Conservation (phyloP, 2,329 filamentous ascomycete species). For the Curvularia hawaiiensis region DNA sequence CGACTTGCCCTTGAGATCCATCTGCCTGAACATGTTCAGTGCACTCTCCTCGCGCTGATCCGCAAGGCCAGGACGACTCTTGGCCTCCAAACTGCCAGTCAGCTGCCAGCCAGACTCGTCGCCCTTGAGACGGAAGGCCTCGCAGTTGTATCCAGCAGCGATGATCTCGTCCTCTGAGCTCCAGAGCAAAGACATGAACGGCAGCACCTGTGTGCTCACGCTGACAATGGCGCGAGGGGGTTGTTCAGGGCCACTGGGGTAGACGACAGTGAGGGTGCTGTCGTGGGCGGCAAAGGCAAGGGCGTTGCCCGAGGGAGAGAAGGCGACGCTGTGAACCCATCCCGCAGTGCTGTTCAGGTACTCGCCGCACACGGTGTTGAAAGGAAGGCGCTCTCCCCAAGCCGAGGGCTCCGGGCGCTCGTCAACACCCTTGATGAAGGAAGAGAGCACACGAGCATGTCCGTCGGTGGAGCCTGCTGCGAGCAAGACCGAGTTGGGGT, state of each 20-base stretch:
- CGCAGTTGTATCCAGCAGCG: conserved; percentile 86
- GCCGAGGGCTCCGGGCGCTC: conserved; percentile 80
- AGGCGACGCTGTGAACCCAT: conserved; percentile 93
- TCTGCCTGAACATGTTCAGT: conserved; percentile 97
- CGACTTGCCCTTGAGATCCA: conserved; percentile 92
- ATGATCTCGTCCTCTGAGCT: conserved; percentile 91
- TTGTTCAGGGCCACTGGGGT: conserved; percentile 88
- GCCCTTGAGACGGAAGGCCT: conserved; percentile 88
- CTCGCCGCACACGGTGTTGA: conserved; percentile 98
- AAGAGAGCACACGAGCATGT: conserved; percentile 91
- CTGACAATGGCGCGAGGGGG: conserved; percentile 89
- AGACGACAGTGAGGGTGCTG: conserved; percentile 95
- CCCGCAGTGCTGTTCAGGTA: conserved; percentile 95
- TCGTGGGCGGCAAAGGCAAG: conserved; percentile 94
- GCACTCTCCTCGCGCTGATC: conserved; percentile 85
- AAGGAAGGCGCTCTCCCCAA: conserved; percentile 95
- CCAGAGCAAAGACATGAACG: conserved; percentile 94
- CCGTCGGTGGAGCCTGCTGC: conserved; percentile 97
- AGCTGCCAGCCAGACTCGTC: conserved; percentile 82
- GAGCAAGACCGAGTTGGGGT: conserved; percentile 94
- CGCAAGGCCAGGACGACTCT: conserved; percentile 63
- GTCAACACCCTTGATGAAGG: conserved; percentile 96
- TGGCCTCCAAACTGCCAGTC: conserved; percentile 78
- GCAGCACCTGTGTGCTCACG: conserved; percentile 85
- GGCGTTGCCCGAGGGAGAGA: conserved; percentile 91